Evolutionary conservation across 441 rosid species (phyloP), one percentile per base, ranked within the genome.

Genomic region (Adansonia gregorii): DNA sequence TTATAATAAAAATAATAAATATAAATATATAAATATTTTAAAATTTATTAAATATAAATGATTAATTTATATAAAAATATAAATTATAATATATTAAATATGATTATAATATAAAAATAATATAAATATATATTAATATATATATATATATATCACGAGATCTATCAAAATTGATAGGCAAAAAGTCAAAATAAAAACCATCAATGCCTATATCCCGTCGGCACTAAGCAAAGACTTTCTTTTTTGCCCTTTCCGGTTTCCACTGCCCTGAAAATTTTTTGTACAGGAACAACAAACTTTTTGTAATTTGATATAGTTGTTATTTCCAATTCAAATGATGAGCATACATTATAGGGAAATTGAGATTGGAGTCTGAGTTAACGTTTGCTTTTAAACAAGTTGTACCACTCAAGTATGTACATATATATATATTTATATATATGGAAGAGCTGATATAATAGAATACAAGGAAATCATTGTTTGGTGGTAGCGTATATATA

Each of bases 171-270:
- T 24, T 24, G 27, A 24, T 24, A 24, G 0, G 27, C 27, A 24
- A 24, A 51, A n/a, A n/a, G 6, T 1, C 0, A 61, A 27, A 12
- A 27, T 11, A 27, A 5, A 31, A 39, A 14, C 1, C 59, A 61
- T 48, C 15, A 54, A 55, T 55, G 1, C 19, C 60, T 0, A 46
- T 22, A 14, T 76, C 54, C 78, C 89, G 83, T 86, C 0, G 10
- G 41, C 27, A 48, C 60, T 0, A 85, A 78, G 85, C 83, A 77
- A 84, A 59, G 69, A 55, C 51, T 19, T 8, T 1, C 41, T 54
- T 22, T 31, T 63, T 6, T 1, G 8, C 8, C n/a, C 46, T 17
- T 31, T 8, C 27, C 27, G 27, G 27, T 24, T 24, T 24, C 27
- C 27, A 24, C 27, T 1, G 27, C 27, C 27, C 27, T 1, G 3